Evolutionary conservation across 202 grass and related monocot genomes (phyloP), one percentile per base, ranked within the genome.

Genomic region (Saccharum hybrid): DNA sequence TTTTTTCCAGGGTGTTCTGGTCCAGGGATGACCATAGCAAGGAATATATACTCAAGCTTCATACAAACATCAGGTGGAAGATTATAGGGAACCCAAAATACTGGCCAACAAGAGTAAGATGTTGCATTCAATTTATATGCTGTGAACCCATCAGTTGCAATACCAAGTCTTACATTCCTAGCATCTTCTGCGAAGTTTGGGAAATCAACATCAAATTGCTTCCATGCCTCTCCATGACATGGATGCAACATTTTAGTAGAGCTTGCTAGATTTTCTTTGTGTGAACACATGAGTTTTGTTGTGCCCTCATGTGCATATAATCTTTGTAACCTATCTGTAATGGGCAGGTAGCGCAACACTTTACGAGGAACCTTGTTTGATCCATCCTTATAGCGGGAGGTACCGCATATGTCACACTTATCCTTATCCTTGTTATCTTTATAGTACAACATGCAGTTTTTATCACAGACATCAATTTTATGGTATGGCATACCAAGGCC

Each of bases 401-500:
- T 68, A 12, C 37, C 37, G 4, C 66, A 68, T 41, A 68, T 21
- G 37, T 41, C 66, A 41, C 37, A 41, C 40, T 40, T 68, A 9
- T 68, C 66, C 19, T 68, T 41, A 19, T 68, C 19, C 39, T 7
- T 41, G 38, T 22, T 12, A 22, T 26, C 2, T 63, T 30, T 30
- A 8, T 63, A 63, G 10, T 30, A 63, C 8, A 63, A 2, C 60
- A 63, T 63, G 60, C 60, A 63, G 13, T 63, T 63, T 11, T 63
- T 63, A 10, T 63, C 10, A 30, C 60, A 63, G 3, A 76, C n/a
- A 59, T 76, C 54, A 62, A 76, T 76, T 40, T 76, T 76, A 26
- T 61, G 74, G 40, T 76, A 76, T 76, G 74, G 74, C 74, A 76
- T 76, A 61, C 54, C 36, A 76, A 76, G 74, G n/a, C 52, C 36